These are phyloP conservation scores for Yamadazyma akitaensis DNA, from an alignment of 805 yeast species.

Conservation along the genomic window DNA sequence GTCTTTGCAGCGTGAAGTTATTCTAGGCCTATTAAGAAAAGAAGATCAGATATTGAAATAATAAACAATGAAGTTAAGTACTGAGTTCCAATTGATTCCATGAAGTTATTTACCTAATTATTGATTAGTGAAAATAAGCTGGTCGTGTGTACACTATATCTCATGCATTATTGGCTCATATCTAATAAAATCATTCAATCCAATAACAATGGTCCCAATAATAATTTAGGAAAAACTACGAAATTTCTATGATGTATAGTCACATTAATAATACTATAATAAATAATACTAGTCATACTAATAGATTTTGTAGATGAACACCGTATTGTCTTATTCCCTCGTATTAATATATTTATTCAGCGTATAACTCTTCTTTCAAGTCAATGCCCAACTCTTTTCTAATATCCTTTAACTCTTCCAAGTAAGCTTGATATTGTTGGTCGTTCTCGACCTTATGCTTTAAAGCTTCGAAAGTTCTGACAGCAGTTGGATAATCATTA, in stretches of 20 bases:
- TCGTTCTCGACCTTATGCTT: conserved; percentile 93
- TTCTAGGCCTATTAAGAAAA: neutral
- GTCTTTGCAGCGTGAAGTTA: neutral
- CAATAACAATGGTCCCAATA: neutral
- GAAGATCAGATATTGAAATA: neutral
- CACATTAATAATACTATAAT: neutral
- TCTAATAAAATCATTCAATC: neutral
- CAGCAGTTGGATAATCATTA: conserved; percentile 97
- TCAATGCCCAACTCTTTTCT: conserved; percentile 93
- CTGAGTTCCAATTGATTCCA: neutral
- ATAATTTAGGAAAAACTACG: neutral
- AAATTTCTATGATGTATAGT: neutral
- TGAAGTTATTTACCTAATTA: neutral
- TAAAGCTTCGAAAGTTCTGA: conserved; percentile 96
- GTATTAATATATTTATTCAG: conserved; percentile 14
- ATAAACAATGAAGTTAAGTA: neutral
- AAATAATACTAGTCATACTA: neutral
- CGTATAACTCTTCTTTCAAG: conserved; percentile 81
- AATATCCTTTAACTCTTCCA: conserved; percentile 87
- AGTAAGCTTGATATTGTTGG: conserved; percentile 92
- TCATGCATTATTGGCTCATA: too few relatives aligned
- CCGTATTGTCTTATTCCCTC: neutral
- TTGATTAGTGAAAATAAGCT: too few relatives aligned
- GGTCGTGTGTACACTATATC: too few relatives aligned
- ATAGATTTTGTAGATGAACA: neutral